Conservation (phyloP, 2,329 filamentous ascomycete genomes). For the Fusarium coicis region DNA sequence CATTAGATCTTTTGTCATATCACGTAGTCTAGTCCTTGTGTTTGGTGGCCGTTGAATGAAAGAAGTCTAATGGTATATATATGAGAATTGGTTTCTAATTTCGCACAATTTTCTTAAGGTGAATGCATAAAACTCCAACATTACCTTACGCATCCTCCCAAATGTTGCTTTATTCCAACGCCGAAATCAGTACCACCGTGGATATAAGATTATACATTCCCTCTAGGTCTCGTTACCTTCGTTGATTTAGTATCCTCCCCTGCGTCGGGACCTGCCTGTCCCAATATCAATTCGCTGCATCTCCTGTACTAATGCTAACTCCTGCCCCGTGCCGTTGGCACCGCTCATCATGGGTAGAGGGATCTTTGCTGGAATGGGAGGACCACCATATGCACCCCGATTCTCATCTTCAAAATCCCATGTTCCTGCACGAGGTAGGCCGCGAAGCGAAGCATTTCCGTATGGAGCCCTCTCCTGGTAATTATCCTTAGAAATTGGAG, state of each 20-base stretch:
- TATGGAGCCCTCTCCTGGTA: conserved; percentile 57
- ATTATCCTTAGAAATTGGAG: conserved; percentile 63
- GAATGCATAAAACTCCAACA: conserved; percentile 23
- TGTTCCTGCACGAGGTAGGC: conserved; percentile 58
- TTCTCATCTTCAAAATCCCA: conserved; percentile 67
- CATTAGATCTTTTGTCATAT: not conserved
- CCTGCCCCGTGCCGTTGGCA: conserved; percentile 55
- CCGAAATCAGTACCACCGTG: conserved; percentile 30
- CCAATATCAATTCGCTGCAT: conserved; percentile 75
- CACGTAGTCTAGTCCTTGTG: not conserved
- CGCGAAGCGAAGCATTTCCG: conserved; percentile 47
- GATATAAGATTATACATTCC: conserved; percentile 40
- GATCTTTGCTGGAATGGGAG: conserved; percentile 77
- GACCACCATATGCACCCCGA: conserved; percentile 57
- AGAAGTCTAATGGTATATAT: not conserved
- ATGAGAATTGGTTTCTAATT: conserved; percentile 20
- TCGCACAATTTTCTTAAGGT: not conserved
- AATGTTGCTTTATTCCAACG: conserved; percentile 25
- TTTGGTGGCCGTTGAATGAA: not conserved
- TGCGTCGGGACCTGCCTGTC: conserved; percentile 65
- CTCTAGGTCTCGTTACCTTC: conserved; percentile 32
- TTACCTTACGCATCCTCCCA: conserved; percentile 10
- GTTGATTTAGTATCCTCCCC: conserved; percentile 54
- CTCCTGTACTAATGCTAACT: conserved; percentile 75
- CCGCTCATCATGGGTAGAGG: conserved; percentile 67